Evolutionary conservation across 164 flowering plant genomes (phyloP).

Genomic region (Magnolia changhungtana): DNA sequence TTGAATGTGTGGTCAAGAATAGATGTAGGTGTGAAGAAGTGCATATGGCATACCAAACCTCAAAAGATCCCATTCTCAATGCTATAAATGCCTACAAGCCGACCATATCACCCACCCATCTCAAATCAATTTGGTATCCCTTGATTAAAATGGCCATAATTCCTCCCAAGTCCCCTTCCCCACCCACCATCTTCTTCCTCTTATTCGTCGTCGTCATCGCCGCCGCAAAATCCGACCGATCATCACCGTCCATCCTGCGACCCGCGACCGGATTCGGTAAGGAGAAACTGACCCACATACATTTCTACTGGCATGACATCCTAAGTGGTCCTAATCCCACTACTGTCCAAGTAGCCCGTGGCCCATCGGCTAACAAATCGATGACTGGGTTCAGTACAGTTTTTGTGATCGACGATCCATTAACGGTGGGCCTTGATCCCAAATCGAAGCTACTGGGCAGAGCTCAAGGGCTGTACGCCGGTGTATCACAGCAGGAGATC

Average conservation of each 20-base stretch:
- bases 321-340: slow-evolving; percentile 44
- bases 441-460: slow-evolving; percentile 40
- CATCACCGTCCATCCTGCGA: not conserved
- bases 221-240: not conserved
- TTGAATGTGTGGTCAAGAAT: no score
- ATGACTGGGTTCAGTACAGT: slow-evolving; percentile 31
- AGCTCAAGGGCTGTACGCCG: slow-evolving; percentile 50
- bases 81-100: not conserved
- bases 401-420: slow-evolving; percentile 34
- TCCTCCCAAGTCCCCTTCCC: not conserved
- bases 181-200: not conserved
- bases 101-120: no score
- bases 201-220: not conserved
- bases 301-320: slow-evolving; percentile 58
- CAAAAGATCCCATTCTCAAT: not conserved
- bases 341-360: slow-evolving; percentile 25
- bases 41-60: no score
- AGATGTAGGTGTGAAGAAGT: no score
- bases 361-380: slow-evolving; percentile 4
- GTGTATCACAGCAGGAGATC: slow-evolving; percentile 19
- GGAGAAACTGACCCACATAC: slow-evolving; percentile 41
- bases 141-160: not conserved
- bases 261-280: not conserved
- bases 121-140: not conserved
- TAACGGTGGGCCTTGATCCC: slow-evolving; percentile 35